These are phyloP conservation scores for Xylaria sp. DNA, from an alignment of 2,329 filamentous ascomycete species.

Conservation along the genomic window DNA sequence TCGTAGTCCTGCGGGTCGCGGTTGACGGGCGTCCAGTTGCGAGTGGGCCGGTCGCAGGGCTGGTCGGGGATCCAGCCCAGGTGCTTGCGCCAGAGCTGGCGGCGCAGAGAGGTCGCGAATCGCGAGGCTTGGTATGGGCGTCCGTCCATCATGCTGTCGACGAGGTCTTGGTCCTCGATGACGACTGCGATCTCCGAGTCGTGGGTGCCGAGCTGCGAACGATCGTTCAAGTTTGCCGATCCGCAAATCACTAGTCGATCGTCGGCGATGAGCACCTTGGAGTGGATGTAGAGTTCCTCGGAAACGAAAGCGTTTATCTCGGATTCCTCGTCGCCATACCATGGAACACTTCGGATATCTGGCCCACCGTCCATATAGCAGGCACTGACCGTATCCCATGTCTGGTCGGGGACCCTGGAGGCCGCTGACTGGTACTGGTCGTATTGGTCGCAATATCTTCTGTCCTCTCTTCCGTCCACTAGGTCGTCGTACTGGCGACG, in stretches of 20 bases:
- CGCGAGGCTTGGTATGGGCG: conserved; percentile 75
- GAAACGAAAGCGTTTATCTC: conserved; percentile 71
- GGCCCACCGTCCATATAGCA: conserved; percentile 86
- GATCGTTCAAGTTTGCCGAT: conserved; percentile 91
- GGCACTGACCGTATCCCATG: conserved; percentile 79
- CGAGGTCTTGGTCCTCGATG: conserved; percentile 78
- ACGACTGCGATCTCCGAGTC: conserved; percentile 92
- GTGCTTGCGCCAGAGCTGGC: conserved; percentile 91
- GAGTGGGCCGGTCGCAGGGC: conserved; percentile 70
- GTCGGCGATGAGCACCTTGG: conserved; percentile 89
- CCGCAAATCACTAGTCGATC: conserved; percentile 88
- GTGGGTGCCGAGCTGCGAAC: conserved; percentile 83
- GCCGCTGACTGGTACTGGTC: conserved; percentile 78
- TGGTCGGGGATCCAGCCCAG: conserved; percentile 84
- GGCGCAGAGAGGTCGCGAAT: conserved; percentile 82
- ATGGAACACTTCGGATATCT: conserved; percentile 70
- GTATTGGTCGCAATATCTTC: conserved; percentile 57
- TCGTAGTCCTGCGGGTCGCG: conserved; percentile 77
- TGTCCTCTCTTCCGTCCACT: conserved; percentile 53
- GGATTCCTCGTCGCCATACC: conserved; percentile 63
- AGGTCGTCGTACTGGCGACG: conserved; percentile 71
- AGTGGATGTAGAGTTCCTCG: conserved; percentile 79
- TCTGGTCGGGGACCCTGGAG: conserved; percentile 61
- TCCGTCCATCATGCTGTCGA: conserved; percentile 80
- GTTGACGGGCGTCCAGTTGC: conserved; percentile 81